Percentiles rank a stretch among this genome's conserved stretches.
phyloP scores from a whole-genome alignment of 805 yeast genomes.

The Hanseniaspora mollemarum region DNA sequence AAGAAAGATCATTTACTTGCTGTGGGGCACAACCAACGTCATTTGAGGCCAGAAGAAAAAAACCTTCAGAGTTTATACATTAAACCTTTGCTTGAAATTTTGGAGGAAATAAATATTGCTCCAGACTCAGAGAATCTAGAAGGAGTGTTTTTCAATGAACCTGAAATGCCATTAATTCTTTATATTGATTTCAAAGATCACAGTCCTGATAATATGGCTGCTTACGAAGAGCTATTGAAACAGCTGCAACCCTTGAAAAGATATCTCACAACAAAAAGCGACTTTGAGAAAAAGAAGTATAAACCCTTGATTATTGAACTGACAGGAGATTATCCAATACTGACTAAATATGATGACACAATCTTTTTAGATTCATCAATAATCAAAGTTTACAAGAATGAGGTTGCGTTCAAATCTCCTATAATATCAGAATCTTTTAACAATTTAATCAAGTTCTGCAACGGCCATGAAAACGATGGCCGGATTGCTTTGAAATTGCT shows the following conservation, averaged over 20 bases:
- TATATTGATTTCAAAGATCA: slow-evolving; percentile 48
- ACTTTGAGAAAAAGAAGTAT: slow-evolving; percentile 19
- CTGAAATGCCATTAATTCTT: slow-evolving; percentile 43
- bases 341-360: slow-evolving; percentile 1
- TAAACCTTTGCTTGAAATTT: slow-evolving; percentile 39
- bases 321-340: slow-evolving; percentile 51
- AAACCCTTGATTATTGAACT: slow-evolving; percentile 48
- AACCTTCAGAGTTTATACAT: slow-evolving; percentile 44
- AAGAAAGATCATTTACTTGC: slow-evolving; percentile 35
- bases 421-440: slow-evolving; percentile 37
- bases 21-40: slow-evolving; percentile 51
- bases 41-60: slow-evolving; percentile 33
- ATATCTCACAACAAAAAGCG: slow-evolving; percentile 34
- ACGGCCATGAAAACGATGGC: background rate
- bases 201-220: slow-evolving; percentile 31
- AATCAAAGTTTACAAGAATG: slow-evolving; percentile 17
- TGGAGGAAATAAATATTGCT: slow-evolving; percentile 37
- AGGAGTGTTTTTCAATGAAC: slow-evolving; percentile 37
- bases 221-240: slow-evolving; percentile 37
- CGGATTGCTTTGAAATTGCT: background rate
- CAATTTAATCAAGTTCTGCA: slow-evolving; percentile 20
- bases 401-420: slow-evolving; percentile 18
- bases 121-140: slow-evolving; percentile 19
- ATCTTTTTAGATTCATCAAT: slow-evolving; percentile 20
- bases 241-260: slow-evolving; percentile 34